Percentiles rank a stretch among this genome's conserved stretches.
phyloP scores from a whole-genome alignment of 805 yeast genomes.

The Maudiozyma bulderi region DNA sequence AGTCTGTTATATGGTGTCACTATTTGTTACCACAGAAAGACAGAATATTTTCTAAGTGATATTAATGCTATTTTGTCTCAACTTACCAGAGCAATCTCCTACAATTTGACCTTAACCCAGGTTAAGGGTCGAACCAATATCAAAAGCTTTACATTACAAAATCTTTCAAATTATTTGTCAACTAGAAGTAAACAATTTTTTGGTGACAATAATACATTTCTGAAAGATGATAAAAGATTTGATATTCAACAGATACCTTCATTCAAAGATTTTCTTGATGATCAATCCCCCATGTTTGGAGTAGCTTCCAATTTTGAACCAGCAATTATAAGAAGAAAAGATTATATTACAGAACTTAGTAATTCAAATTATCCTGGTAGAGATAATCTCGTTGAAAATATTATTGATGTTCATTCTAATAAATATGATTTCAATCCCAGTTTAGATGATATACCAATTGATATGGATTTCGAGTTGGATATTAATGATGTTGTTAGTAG shows the following conservation, averaged over 20 bases:
- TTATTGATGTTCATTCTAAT: background rate
- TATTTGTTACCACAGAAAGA: slow-evolving; percentile 25
- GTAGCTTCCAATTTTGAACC: background rate
- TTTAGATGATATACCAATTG: slow-evolving; percentile 11
- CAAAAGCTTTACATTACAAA: background rate
- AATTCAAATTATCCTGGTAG: slow-evolving; percentile 11
- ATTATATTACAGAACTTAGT: slow-evolving; percentile 17
- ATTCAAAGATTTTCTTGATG: slow-evolving; percentile 5
- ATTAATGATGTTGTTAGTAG: slow-evolving; percentile 23
- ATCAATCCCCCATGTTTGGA: too few relatives aligned
- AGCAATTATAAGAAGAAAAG: slow-evolving; percentile 14
- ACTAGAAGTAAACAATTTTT: background rate
- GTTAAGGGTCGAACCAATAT: background rate
- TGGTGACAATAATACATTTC: slow-evolving; percentile 2
- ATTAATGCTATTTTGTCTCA: slow-evolving; percentile 15
- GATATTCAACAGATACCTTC: slow-evolving; percentile 16
- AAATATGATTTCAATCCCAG: slow-evolving; percentile 1
- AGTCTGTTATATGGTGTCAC: slow-evolving; percentile 26
- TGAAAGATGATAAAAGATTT: slow-evolving; percentile 22
- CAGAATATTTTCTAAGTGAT: slow-evolving; percentile 25
- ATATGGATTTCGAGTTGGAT: slow-evolving; percentile 23
- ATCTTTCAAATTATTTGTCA: background rate
- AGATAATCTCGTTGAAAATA: slow-evolving; percentile 2
- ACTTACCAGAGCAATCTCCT: slow-evolving; percentile 10
- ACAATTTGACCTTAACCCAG: background rate